Evolutionary conservation across 352 stramenopile species (phyloP), one percentile per base, ranked within the genome.

Genomic region (Phytophthora ohioensis): DNA sequence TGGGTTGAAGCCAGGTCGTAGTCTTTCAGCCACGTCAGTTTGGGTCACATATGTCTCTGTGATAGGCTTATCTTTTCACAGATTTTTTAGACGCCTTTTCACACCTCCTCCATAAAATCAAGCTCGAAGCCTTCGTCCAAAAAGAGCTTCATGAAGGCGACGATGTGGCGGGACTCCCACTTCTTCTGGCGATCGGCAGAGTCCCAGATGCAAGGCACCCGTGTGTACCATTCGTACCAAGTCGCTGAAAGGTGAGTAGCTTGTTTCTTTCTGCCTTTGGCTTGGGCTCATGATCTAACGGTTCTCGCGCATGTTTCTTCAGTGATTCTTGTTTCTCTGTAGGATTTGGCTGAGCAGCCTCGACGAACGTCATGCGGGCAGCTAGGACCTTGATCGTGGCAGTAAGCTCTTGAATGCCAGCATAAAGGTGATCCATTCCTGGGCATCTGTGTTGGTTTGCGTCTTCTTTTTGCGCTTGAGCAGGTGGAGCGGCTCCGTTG

Each of bases 71-170:
- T 27, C 21, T 27, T 27, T 27, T 27, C 21, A 27, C 21, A 27
- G 21, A 27, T 27, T 27, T 27, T 27, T 27, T 27, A 27, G 21
- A 1, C 1, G 21, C 21, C 21, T 27, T 27, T 27, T 27, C 21
- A 27, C 21, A 27, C 21, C 30, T 12, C 27, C 17, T 10, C 46
- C 17, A 35, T 38, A 5, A 32, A 11, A 7, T 53, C 10, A 6
- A 53, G 46, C 17, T 6, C 6, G 27, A 38, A 53, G 17, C 46
- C 17, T 5, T 17, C 12, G 8, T 56, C 47, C 3, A 73, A 13
- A 54, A 73, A 70, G 1, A 68, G 11, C 59, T 69, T 73, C 64
- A 73, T 67, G 46, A n/a, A 70, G n/a, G 64, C 54, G 6, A 77
- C 69, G 35, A 67, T 13, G 42, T 64, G 63, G 51, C 51, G 63